Base-by-base conservation (phyloP, 2,329 filamentous ascomycete species). In the Calonectria crousiana region DNA sequence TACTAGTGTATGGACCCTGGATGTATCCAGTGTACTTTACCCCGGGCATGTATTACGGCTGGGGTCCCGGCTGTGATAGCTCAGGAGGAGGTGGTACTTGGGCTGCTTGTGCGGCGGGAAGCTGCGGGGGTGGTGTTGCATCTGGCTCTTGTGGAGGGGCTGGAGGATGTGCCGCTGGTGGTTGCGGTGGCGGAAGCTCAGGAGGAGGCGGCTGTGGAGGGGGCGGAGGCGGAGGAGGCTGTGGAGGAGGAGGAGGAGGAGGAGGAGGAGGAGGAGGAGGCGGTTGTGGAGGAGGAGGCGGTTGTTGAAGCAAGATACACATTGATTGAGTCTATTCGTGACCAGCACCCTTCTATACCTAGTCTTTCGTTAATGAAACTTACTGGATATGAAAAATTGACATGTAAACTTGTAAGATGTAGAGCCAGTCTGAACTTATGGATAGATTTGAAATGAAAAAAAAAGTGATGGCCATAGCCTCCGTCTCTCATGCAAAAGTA, bases 11-110 rank as follows among this genome's bases (percentile, higher is more conserved):
- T 72, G 86, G 85, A 0, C 89, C 89, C 0, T 90, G 83, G 41
- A 83, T 87, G 74, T 86, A 85, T 41, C 84, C 87, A 0, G 58
- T 84, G 10, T 87, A 86, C 76, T 85, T 87, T 73, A 85, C 84
- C 0, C 86, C 86, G 0, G 85, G 83, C 2, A 77, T 89, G 58
- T 91, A 91, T 76, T 87, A 86, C 64, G 87, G 84, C 3, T 85
- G 84, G 9, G 84, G 86, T 67, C 88, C 88, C 0, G 84, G 84
- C 1, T 79, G 77, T 83, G 0, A 80, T 78, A 6, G 76, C 79
- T 8, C 83, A 84, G 3, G 85, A 28, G 56, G 85, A 0, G 73
- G 76, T 3, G 87, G 87, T 0, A 82, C 77, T 10, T 83, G 83
- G 41, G 88, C 85, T 0, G 83, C 79, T 1, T 91, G 79, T 76